Evolutionary conservation across 2,329 filamentous ascomycete genomes (phyloP).

Genomic region (Fusarium euwallaceae): DNA sequence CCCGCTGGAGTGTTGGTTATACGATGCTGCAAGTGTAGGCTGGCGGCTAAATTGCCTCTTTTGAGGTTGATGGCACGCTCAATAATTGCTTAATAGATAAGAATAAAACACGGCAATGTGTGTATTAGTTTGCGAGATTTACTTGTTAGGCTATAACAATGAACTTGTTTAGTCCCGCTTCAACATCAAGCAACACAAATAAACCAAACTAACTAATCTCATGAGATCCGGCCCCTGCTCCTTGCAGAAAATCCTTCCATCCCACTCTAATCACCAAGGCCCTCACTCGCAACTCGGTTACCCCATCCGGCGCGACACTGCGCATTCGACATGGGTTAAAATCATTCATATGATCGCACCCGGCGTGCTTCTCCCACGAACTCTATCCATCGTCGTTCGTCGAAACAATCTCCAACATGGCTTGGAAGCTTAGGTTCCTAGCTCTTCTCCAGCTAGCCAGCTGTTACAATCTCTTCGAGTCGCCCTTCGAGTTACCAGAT

Average conservation of each 20-base stretch:
- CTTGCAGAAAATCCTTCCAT: neutral
- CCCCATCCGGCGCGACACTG: neutral
- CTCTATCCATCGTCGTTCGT: neutral
- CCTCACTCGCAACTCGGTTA: neutral
- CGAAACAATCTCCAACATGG: neutral
- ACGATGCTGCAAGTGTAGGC: neutral
- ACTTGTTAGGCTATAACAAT: neutral
- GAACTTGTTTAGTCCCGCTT: neutral
- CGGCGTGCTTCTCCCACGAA: neutral
- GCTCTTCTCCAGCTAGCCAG: neutral
- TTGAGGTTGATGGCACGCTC: neutral
- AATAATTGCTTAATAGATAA: neutral
- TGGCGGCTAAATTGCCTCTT: neutral
- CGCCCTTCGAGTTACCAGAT: neutral
- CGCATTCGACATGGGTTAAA: neutral
- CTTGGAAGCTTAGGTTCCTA: neutral
- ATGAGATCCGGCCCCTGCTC: neutral
- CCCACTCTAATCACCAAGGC: neutral
- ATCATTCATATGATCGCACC: neutral
- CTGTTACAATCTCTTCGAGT: neutral
- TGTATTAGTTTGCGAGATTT: neutral
- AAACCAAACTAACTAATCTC: neutral
- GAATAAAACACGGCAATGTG: neutral
- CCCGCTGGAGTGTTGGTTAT: neutral
- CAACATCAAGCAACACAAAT: neutral